Evolutionary conservation across 1,284 basidiomycete genomes (phyloP), one percentile per base, ranked within the genome.

Genomic region (Heterobasidion irregulare): DNA sequence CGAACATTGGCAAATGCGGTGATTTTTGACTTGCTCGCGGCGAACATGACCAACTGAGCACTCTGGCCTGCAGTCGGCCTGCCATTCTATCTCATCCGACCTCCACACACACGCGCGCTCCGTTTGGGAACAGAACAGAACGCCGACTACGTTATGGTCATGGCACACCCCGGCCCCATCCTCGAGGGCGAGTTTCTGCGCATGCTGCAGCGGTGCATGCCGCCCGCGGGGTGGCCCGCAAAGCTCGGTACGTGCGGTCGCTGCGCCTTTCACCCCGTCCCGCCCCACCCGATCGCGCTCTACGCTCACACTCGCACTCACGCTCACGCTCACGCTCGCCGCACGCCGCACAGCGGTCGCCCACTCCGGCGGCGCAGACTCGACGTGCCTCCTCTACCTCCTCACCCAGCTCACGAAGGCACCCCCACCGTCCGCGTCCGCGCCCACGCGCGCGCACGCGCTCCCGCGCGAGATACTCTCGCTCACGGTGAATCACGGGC

Each of bases 361-460:
- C 19, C 83, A 84, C 64, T 92, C 89, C 16, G 89, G 86, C 10
- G 89, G 89, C 2, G 80, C 88, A 10, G 89, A 92, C 65, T 92
- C 89, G 6, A 82, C 84, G 1, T 87, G 84, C 64, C 73, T 92
- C 5, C 72, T 91, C 9, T 88, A 80, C 62, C 77, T 91, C 9
- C 69, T 90, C 44, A 55, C n/a, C 16, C 61, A 38, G 53, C 64
- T 53, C 53, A 32, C 8, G 33, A 38, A 50, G n/a, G 32, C 10
- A 36, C 46, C 48, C 19, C 34, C 50, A 18, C 48, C 52, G 8
- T 36, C 26, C 15, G 54, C 45, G 13, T 33, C 35, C 7, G 54
- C 49, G 9, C 7, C 38, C 13, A 12, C 6, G 7, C 18, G 5
- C 43, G 16, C 26, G 2, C 19, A 19, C 2, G 53, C 53, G n/a